Conservation (phyloP, 2,329 filamentous ascomycete genomes). For the Xylariomycetidae sp. region DNA sequence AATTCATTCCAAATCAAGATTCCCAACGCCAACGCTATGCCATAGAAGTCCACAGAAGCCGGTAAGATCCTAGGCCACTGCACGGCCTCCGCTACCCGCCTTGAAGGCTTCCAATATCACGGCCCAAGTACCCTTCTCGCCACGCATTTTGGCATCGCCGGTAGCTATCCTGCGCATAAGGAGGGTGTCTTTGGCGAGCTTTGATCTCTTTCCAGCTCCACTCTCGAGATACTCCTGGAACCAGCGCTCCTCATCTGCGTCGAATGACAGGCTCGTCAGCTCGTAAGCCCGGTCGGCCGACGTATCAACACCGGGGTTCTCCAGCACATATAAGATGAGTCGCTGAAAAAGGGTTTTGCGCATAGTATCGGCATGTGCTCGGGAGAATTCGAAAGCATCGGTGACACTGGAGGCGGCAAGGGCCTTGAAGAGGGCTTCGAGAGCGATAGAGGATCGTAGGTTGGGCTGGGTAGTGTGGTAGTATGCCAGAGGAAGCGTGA, state of each 20-base stretch:
- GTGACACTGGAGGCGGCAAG: conserved; percentile 63
- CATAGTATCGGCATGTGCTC: conserved; percentile 56
- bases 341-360: conserved; percentile 64
- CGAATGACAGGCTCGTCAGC: conserved; percentile 69
- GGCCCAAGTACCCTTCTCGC: conserved; percentile 45
- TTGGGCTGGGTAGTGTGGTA: conserved; percentile 72
- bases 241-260: conserved; percentile 66
- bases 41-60: conserved; percentile 8
- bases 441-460: conserved; percentile 57
- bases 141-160: conserved; percentile 48
- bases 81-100: conserved; percentile 34
- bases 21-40: conserved; percentile 28
- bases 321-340: conserved; percentile 56
- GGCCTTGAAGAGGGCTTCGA: conserved; percentile 65
- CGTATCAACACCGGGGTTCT: conserved; percentile 31
- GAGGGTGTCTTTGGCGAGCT: conserved; percentile 66
- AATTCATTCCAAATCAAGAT: conserved; percentile 1
- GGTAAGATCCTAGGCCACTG: conserved; percentile 6
- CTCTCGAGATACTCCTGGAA: conserved; percentile 63
- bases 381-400: conserved; percentile 70
- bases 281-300: conserved; percentile 58
- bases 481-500: conserved; percentile 68
- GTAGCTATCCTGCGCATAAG: conserved; percentile 69
- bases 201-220: conserved; percentile 60
- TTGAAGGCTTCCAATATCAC: conserved; percentile 48